These are phyloP conservation scores for Penicillium paxilli DNA, from an alignment of 495 filamentous ascomycete genomes.

Conservation along the genomic window DNA sequence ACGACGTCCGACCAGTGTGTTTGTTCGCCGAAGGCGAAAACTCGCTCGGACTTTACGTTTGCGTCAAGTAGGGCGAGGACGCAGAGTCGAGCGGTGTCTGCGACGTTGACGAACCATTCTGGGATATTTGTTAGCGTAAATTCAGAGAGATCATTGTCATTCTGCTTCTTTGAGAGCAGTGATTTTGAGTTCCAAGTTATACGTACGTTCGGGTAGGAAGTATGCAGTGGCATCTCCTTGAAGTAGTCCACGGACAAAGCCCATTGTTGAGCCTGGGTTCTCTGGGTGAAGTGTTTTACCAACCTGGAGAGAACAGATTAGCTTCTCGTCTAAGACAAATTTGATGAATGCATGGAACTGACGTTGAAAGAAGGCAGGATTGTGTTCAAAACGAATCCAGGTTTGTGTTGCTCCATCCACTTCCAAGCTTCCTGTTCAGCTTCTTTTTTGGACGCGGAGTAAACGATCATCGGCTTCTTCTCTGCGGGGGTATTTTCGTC, in stretches of 20 bases:
- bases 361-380: conserved; percentile 48
- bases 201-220: neutral
- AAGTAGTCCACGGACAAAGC: conserved; percentile 18
- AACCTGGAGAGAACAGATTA: neutral
- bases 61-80: conserved; percentile 45
- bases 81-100: conserved; percentile 48
- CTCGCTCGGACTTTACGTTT: conserved; percentile 38
- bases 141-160: too few relatives aligned
- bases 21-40: conserved; percentile 28
- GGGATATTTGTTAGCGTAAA: neutral
- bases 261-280: neutral
- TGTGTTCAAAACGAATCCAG: conserved; percentile 48
- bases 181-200: too few relatives aligned
- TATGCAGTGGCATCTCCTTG: conserved; percentile 19
- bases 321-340: neutral
- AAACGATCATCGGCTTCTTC: conserved; percentile 37
- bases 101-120: conserved; percentile 49
- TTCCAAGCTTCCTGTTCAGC: conserved; percentile 54
- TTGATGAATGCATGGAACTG: conserved; percentile 12
- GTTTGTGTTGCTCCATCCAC: conserved; percentile 50
- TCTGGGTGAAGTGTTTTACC: neutral
- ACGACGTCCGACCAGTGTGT: neutral
- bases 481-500: neutral
- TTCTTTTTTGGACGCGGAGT: conserved; percentile 55
- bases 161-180: too few relatives aligned